Evolutionary conservation across 164 flowering plant genomes (phyloP).

Genomic region (Santalum album): DNA sequence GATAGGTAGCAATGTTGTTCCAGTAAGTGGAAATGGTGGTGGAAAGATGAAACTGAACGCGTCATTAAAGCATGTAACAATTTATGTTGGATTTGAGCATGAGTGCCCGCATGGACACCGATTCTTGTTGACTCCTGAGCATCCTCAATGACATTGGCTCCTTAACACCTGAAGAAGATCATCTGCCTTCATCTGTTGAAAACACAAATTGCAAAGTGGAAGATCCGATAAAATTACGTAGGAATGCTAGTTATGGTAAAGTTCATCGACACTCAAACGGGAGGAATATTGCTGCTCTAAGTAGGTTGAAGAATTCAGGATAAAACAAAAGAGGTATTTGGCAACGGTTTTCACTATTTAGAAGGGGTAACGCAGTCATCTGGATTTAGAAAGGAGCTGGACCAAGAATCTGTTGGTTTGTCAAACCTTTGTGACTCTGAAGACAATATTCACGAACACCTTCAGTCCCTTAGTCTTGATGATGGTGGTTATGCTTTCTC

Average conservation of each 20-base stretch:
- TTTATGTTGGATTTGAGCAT: constrained; percentile 86
- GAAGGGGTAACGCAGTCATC: constrained; percentile 17
- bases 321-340: constrained; percentile 25
- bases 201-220: constrained; percentile 17
- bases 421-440: constrained; percentile 15
- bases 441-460: constrained; percentile 24
- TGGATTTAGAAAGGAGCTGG: constrained; percentile 23
- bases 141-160: constrained; percentile 55
- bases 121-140: constrained; percentile 58
- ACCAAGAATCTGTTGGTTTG: constrained; percentile 13
- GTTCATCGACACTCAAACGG: constrained; percentile 24
- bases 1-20: constrained; percentile 62
- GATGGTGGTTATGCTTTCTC: constrained; percentile 49
- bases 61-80: constrained; percentile 32
- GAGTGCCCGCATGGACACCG: constrained; percentile 93
- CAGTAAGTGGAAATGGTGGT: constrained; percentile 27
- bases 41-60: constrained; percentile 23
- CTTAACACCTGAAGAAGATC: constrained; percentile 35
- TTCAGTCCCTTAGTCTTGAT: constrained; percentile 35
- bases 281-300: constrained; percentile 11
- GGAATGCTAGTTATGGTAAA: constrained; percentile 32
- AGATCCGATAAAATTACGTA: constrained; percentile 24
- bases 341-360: constrained; percentile 17
- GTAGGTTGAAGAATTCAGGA: constrained; percentile 24
- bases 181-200: constrained; percentile 16